phyloP scores from a whole-genome alignment of 2,329 filamentous ascomycete species.

The Graphilbum fragrans region DNA sequence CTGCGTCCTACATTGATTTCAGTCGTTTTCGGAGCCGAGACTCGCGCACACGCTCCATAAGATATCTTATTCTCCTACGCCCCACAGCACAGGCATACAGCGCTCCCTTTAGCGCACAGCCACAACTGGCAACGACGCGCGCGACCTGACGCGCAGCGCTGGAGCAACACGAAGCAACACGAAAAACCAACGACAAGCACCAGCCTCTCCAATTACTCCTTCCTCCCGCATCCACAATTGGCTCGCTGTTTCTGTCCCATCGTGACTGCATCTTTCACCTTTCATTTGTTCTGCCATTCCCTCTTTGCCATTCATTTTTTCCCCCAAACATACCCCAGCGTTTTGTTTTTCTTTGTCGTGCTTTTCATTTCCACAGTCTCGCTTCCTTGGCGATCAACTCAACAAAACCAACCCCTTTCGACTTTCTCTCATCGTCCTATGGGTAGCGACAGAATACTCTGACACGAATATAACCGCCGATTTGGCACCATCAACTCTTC shows the following conservation, averaged over 20 bases:
- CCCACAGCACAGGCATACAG: slow-evolving; percentile 4
- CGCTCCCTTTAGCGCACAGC: slow-evolving; percentile 9
- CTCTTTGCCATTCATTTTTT: background rate
- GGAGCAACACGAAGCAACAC: slow-evolving; percentile 4
- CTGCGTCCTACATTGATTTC: too few relatives aligned
- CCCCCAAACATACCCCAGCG: too few relatives aligned
- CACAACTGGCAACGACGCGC: slow-evolving; percentile 8
- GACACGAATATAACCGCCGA: too few relatives aligned
- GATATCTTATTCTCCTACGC: background rate
- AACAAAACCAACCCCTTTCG: too few relatives aligned
- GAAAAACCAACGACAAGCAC: slow-evolving; percentile 5
- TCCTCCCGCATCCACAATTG: slow-evolving; percentile 1
- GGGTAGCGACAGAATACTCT: too few relatives aligned
- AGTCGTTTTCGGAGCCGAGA: too few relatives aligned
- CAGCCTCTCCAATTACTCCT: slow-evolving; percentile 9
- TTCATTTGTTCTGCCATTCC: background rate
- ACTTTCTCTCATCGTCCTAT: too few relatives aligned
- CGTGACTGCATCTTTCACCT: background rate
- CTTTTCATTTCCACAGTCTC: background rate
- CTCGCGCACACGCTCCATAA: too few relatives aligned
- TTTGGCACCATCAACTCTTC: too few relatives aligned
- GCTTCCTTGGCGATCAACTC: background rate
- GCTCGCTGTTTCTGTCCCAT: background rate
- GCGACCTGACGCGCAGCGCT: slow-evolving; percentile 8
- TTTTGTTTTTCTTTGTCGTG: background rate